Base-by-base conservation (phyloP, 805 yeast genomes). In the Candida vartiovaarae region DNA sequence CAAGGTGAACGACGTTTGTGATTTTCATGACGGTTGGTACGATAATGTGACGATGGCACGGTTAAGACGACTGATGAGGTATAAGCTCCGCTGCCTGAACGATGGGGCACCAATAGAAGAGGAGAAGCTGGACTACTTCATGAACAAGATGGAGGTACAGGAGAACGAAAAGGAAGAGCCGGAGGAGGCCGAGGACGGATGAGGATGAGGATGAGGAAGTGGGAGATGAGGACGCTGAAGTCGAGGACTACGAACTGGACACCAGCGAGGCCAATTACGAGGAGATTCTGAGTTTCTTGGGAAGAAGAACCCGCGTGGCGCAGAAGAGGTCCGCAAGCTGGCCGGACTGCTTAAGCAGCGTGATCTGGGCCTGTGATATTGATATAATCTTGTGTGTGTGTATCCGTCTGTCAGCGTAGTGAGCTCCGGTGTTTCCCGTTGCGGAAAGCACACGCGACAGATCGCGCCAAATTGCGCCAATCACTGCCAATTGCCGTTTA, bases 21-120 rank as follows among this genome's bases (percentile, higher is more conserved):
- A 78, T 46, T 76, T 74, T 45, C 74, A 75, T 39, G 84, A 82
- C 43, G 98, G 98, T 1, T 91, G 98, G 98, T 74, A 77, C 47
- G 72, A 72, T 42, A 75, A 72, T 48, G 70, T 77, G 36, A 77
- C 81, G 3, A 69, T 88, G 55, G 72, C 75, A 27, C 78, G 80
- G 28, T 65, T 88, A 3, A 72, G 96, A 53, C 69, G 80, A 40
- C 72, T 90, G 20, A 72, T 88, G 46, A 72, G 87, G 52, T 83
- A 84, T 54, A 89, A 88, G 59, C 64, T 89, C 43, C 75, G 75
- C 23, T 75, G 80, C 47, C 62, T 84, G 38, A 76, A 75, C 15
- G 62, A 74, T 62, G 63, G 62, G 51, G 37, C 68, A 66, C 55
- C 62, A 70, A 55, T 50, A 49, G 63, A 53, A 52, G 63, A 40